Evolutionary conservation across 331 rosid species (phyloP).

Genomic region (Quercus phellos): DNA sequence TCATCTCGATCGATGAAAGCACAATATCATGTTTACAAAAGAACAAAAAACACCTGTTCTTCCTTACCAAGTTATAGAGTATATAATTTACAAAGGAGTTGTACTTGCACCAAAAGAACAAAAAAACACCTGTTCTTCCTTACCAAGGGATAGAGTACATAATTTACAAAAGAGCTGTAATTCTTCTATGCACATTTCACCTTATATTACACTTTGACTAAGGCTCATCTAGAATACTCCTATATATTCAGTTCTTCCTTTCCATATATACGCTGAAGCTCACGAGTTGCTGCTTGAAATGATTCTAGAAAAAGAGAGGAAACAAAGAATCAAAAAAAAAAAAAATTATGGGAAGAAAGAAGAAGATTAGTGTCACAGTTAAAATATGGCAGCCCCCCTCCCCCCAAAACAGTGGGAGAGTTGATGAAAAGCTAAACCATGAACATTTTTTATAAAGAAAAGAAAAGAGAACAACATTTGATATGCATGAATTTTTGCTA

Average conservation of each 20-base stretch:
- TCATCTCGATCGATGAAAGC: constrained; percentile 10
- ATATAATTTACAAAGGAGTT: constrained; percentile 1
- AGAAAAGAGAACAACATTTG: not conserved
- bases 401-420: no score
- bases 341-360: not conserved
- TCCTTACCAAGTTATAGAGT: not conserved
- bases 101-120: constrained; percentile 19
- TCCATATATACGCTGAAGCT: constrained; percentile 95
- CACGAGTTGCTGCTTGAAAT: constrained; percentile 86
- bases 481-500: constrained; percentile 6
- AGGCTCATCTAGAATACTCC: constrained; percentile 16
- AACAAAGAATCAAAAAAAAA: not conserved
- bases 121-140: constrained; percentile 4
- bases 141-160: not conserved
- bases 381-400: no score
- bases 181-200: constrained; percentile 26
- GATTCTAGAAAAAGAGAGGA: constrained; percentile 49
- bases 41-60: constrained; percentile 14
- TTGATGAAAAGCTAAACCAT: not conserved
- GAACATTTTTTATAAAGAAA: no score
- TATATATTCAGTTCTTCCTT: constrained; percentile 57
- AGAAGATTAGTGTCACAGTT: not conserved
- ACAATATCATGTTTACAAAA: not conserved
- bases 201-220: constrained; percentile 16
- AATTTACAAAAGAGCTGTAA: constrained; percentile 5